Conservation (phyloP, 345 rosid genomes). For the Ceriops tagal region DNA sequence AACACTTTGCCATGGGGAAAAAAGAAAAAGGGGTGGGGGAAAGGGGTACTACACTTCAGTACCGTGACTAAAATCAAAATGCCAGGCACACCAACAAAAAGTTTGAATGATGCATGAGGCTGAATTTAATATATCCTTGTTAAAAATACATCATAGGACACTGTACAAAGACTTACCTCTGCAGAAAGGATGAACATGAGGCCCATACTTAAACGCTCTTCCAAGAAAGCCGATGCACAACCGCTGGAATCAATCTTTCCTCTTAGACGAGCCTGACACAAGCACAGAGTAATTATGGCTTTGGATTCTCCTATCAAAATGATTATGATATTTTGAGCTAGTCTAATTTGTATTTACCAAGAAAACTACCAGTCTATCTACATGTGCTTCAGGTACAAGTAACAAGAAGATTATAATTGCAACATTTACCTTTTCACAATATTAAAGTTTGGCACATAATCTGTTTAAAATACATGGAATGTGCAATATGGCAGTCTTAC, state of each 20-base stretch:
- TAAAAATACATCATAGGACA: not conserved
- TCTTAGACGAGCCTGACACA: constrained; percentile 77
- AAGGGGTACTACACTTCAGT: no score
- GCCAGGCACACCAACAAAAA: not conserved
- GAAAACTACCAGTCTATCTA: not conserved
- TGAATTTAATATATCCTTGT: not conserved
- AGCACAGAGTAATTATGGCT: not conserved
- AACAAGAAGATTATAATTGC: no score
- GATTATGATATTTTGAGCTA: not conserved
- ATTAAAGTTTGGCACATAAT: no score
- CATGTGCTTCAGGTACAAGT: no score
- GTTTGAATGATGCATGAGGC: not conserved
- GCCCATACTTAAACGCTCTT: constrained; percentile 91
- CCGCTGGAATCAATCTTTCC: constrained; percentile 98
- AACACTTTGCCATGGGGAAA: no score
- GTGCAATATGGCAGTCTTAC: no score
- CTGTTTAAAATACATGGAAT: no score
- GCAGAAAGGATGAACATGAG: constrained; percentile 85
- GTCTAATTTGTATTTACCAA: not conserved
- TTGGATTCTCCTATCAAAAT: not conserved
- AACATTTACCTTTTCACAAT: no score
- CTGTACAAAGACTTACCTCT: constrained; percentile 49
- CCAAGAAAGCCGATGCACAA: constrained; percentile 66
- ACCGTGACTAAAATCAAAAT: no score
- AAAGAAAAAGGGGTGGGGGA: no score